A percentile compares a stretch with the other conserved stretches of the same genome.
Conservation (phyloP, 805 yeast species). For the Scheffersomyces lignosus region DNA sequence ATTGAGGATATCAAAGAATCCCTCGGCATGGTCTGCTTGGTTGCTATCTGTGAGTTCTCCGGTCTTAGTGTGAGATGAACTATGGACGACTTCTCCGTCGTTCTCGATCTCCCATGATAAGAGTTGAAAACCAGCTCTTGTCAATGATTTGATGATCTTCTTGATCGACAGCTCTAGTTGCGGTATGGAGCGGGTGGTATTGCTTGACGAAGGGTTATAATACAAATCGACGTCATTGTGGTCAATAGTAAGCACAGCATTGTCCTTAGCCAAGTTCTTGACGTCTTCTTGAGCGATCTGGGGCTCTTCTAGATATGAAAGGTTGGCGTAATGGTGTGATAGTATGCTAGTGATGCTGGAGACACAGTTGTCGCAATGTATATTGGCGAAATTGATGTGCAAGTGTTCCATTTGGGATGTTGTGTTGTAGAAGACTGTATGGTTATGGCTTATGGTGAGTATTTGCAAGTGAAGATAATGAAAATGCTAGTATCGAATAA, state of each 20-base stretch:
- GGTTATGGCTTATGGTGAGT: too few species aligned
- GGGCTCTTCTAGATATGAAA: too few species aligned
- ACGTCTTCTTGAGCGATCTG: conserved; percentile 9
- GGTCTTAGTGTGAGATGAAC: conserved; percentile 4
- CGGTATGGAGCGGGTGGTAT: too few species aligned
- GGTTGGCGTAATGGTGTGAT: conserved; percentile 14
- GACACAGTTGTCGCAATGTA: conserved; percentile 59
- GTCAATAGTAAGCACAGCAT: conserved; percentile 16
- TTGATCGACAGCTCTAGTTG: conserved; percentile 18
- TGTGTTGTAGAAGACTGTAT: too few species aligned
- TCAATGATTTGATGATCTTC: conserved; percentile 24
- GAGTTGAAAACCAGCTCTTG: conserved; percentile 38
- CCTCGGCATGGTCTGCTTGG: conserved; percentile 12
- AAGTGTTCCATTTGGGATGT: conserved; percentile 21
- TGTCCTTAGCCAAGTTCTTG: conserved; percentile 3
- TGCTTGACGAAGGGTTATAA: conserved; percentile 10
- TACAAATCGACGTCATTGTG: conserved; percentile 29
- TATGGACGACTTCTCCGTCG: conserved; percentile 13
- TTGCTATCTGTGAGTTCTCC: neutral
- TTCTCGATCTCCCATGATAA: conserved; percentile 31
- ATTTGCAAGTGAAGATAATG: too few species aligned
- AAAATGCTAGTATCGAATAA: too few species aligned
- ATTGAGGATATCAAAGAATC: conserved; percentile 12
- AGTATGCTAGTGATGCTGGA: conserved; percentile 31
- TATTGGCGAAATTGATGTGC: conserved; percentile 37